These are phyloP conservation scores for Nitzschia inconspicua DNA, from an alignment of 108 stramenopile species.

Conservation along the genomic window DNA sequence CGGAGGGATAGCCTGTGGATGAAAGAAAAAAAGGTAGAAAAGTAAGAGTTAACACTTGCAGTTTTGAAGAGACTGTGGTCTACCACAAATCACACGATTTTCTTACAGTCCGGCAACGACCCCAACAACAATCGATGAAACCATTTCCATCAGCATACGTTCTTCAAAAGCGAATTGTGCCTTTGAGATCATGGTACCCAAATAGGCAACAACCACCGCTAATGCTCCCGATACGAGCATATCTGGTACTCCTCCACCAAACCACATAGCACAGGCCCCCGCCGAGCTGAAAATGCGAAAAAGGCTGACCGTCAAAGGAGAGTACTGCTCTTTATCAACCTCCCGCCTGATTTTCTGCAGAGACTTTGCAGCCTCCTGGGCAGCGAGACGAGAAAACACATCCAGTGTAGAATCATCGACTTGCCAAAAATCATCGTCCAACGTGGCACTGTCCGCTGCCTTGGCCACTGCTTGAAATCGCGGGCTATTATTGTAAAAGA, in stretches of 20 bases:
- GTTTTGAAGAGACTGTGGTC: too few species aligned
- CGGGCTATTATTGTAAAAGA: slow-evolving; percentile 7
- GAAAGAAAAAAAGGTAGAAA: too few species aligned
- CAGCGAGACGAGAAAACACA: slow-evolving; percentile 15
- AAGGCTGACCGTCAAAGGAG: not conserved
- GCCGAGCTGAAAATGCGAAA: slow-evolving; percentile 10
- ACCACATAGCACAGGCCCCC: slow-evolving; percentile 26
- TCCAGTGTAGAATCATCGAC: slow-evolving; percentile 11
- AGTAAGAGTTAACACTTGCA: too few species aligned
- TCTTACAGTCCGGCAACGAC: slow-evolving; percentile 15
- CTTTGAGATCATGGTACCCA: too few species aligned
- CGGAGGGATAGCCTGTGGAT: slow-evolving; percentile 5
- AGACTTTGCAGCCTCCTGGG: slow-evolving; percentile 15
- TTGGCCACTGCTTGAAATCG: not conserved
- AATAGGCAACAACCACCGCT: slow-evolving; percentile 17
- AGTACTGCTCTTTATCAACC: not conserved
- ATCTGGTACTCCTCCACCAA: slow-evolving; percentile 21
- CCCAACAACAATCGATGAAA: slow-evolving; percentile 24
- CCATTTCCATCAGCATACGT: slow-evolving; percentile 25
- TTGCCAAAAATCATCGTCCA: slow-evolving; percentile 12
- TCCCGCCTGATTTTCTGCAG: not conserved
- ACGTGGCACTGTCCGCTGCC: not conserved
- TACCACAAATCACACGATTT: too few species aligned
- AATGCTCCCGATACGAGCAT: slow-evolving; percentile 23
- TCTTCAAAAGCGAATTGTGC: too few species aligned